Evolutionary conservation across 345 rosid genomes (phyloP), one percentile per base, ranked within the genome.

Genomic region (Pseudoturritis turrita): DNA sequence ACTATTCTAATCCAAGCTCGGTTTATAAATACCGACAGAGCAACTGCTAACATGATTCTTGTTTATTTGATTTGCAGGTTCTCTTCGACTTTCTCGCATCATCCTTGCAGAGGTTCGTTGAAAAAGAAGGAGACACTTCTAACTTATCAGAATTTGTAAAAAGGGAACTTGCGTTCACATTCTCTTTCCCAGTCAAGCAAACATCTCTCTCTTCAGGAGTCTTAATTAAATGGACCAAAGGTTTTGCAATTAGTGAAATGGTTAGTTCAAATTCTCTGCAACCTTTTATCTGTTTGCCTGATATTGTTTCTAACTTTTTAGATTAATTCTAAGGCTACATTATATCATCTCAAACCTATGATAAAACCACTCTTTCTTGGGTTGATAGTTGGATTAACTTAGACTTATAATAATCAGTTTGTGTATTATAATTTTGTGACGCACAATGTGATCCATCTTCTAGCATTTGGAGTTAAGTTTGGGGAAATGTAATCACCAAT

Each of bases 111-210:
- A 79, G 74, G 50, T 91, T 91, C 71, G 62, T 85, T 10, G 97
- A 91, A 52, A 80, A 83, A 55, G 96, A 86, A 82, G 88, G 80
- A 79, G 61, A 57, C 28, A 21, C 17, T 49, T 56, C 56, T 9
- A 66, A 71, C 72, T 78, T 52, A 6, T 44, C 87, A 12, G 53
- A 14, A 41, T 47, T 21, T 51, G 72, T 72, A 57, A 77, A 78
- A 79, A 82, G 84, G 81, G 88, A 89, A 74, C 87, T 94, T 49
- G 97, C 96, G 12, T 91, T 91, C 73, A 88, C 96, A 11, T 89
- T 94, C 71, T 89, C 97, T 57, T 94, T 90, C 75, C 97, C 98
- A 0, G 89, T 91, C 50, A 94, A 83, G 71, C 98, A 94, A 55
- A 80, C 74, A 4, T 89, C 97, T 14, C 52, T 79, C 31, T 79